phyloP scores from a whole-genome alignment of 2,329 filamentous ascomycete species.

The Aspergillus sp. region DNA sequence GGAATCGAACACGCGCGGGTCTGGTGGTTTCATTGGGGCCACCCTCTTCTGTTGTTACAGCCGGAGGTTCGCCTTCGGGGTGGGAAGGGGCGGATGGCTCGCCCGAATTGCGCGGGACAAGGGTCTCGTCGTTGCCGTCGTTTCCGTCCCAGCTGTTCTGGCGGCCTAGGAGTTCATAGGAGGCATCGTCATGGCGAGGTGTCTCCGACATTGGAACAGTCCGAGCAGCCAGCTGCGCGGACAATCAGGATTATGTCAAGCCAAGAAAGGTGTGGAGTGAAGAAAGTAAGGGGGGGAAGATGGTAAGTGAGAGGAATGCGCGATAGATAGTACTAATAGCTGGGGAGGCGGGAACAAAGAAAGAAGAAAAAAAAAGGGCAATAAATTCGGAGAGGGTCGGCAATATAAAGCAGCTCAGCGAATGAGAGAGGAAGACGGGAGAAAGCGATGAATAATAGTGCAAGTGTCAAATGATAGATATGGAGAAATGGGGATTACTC shows the following conservation, averaged over 20 bases:
- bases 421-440: background rate
- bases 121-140: background rate
- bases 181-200: constrained; percentile 2
- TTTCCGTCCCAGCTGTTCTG: constrained; percentile 4
- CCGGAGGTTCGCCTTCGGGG: background rate
- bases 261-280: background rate
- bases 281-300: background rate
- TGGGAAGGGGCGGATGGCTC: background rate
- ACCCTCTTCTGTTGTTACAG: background rate
- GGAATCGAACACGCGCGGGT: constrained; percentile 24
- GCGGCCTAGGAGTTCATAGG: constrained; percentile 13
- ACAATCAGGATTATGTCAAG: background rate
- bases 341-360: no score
- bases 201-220: constrained; percentile 9
- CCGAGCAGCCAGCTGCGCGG: constrained; percentile 10
- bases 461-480: background rate
- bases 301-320: background rate
- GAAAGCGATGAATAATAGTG: background rate
- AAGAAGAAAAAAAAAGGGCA: background rate
- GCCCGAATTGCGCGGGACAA: background rate
- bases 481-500: no score
- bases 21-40: constrained; percentile 5
- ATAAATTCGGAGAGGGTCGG: background rate
- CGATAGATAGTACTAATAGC: background rate
- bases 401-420: background rate